A percentile compares a stretch with the other conserved stretches of the same genome.
Evolutionary conservation across 495 filamentous ascomycete species (phyloP).

Genomic region (Podospora didyma): DNA sequence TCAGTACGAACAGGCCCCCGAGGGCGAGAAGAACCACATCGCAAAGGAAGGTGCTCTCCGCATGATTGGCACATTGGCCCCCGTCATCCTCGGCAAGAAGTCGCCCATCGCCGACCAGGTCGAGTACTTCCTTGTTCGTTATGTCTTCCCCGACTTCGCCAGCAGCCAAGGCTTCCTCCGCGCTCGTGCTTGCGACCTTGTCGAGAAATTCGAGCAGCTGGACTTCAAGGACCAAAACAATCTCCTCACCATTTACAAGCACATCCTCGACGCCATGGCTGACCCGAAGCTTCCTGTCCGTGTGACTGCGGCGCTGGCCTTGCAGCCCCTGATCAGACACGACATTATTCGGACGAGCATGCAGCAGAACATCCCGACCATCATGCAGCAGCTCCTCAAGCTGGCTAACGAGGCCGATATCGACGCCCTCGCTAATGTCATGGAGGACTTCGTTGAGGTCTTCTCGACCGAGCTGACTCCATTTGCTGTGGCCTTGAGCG

Average conservation of each 20-base stretch:
- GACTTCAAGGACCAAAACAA: slow-evolving; percentile 95
- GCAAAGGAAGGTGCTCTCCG: slow-evolving; percentile 94
- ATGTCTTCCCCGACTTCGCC: slow-evolving; percentile 97
- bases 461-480: slow-evolving; percentile 94
- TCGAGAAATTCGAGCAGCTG: slow-evolving; percentile 95
- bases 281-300: slow-evolving; percentile 86
- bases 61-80: slow-evolving; percentile 94
- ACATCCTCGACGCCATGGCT: slow-evolving; percentile 96
- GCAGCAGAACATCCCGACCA: slow-evolving; percentile 98
- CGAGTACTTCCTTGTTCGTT: slow-evolving; percentile 97
- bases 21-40: slow-evolving; percentile 82
- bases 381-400: slow-evolving; percentile 98
- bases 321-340: slow-evolving; percentile 93
- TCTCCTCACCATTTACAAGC: slow-evolving; percentile 89
- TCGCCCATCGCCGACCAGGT: slow-evolving; percentile 96
- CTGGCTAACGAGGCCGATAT: slow-evolving; percentile 94
- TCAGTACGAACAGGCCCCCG: slow-evolving; percentile 73
- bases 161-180: slow-evolving; percentile 90
- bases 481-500: slow-evolving; percentile 94
- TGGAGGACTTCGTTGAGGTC: slow-evolving; percentile 99
- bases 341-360: slow-evolving; percentile 89
- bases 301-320: slow-evolving; percentile 88
- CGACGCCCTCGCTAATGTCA: slow-evolving; percentile 94
- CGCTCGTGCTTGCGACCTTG: slow-evolving; percentile 90
- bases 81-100: slow-evolving; percentile 94